These are phyloP conservation scores for Spathaspora girioi DNA, from an alignment of 805 yeast genomes.

Conservation along the genomic window DNA sequence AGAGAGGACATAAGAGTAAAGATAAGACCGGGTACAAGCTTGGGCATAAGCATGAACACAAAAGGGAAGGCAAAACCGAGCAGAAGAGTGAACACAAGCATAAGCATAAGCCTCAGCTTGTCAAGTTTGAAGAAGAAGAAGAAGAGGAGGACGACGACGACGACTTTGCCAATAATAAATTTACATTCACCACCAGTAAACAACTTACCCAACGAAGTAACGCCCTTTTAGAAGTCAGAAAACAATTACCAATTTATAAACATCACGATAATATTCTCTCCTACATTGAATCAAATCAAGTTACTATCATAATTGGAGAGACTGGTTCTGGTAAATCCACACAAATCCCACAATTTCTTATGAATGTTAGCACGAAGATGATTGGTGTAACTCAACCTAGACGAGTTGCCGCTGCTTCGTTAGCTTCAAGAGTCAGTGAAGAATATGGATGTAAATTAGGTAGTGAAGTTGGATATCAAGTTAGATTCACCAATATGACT, in stretches of 20 bases:
- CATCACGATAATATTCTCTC: constrained; percentile 62
- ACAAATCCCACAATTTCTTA: constrained; percentile 90
- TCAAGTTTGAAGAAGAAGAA: constrained; percentile 12
- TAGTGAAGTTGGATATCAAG: constrained; percentile 84
- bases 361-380: constrained; percentile 47
- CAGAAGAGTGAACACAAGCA: constrained; percentile 1
- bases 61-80: not conserved
- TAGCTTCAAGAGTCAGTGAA: constrained; percentile 89
- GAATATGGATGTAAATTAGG: constrained; percentile 81
- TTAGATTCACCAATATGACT: constrained; percentile 78
- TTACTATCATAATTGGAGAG: constrained; percentile 86
- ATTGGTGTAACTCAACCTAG: constrained; percentile 97
- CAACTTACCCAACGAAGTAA: constrained; percentile 38
- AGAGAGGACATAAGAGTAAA: constrained; percentile 1
- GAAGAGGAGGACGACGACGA: constrained; percentile 29
- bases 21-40: constrained; percentile 1
- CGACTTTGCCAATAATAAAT: constrained; percentile 12
- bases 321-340: constrained; percentile 99
- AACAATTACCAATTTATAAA: constrained; percentile 70
- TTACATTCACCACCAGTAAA: not conserved
- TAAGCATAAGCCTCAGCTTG: constrained; percentile 5
- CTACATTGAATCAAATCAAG: constrained; percentile 53
- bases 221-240: constrained; percentile 47
- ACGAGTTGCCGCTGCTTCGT: constrained; percentile 93
- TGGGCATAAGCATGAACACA: not conserved